Evolutionary conservation across 2,329 filamentous ascomycete genomes (phyloP), one percentile per base, ranked within the genome.

Genomic region (Clonostachys rhizophaga): DNA sequence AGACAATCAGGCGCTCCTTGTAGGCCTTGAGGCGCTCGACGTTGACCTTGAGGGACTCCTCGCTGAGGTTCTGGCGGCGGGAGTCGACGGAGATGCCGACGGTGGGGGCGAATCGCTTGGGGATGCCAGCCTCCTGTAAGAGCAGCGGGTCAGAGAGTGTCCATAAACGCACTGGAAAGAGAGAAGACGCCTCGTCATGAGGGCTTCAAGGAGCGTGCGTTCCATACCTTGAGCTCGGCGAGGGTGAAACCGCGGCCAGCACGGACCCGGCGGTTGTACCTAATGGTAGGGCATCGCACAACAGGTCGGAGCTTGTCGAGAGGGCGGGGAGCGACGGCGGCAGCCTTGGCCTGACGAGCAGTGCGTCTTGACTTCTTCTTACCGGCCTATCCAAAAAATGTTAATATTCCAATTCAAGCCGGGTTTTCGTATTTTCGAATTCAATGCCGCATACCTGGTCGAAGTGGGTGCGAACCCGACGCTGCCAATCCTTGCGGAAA

Each of bases 401-500:
- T 49, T 11, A 24, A 37, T 34, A 34, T 36, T 34, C 36, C 34
- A 34, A 42, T n/a, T 40, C 33, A 44, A 17, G 42, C 33, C 44
- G 17, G 8, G 1, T 30, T 30, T 30, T 30, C 24, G 24, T 30
- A 30, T 30, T 30, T 18, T 39, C 36, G 14, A 39, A 16, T 43
- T 16, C 33, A 46, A 44, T 41, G 50, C 55, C 55, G 55, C 70
- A 78, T 92, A 95, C 92, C 91, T 97, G 94, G 83, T 99, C 91
- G 81, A 99, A 99, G 84, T 99, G 94, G 77, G 89, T 89, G 79
- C 91, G 89, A 71, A 99, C 94, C 79, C 91, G 89, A 80, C 91
- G 89, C 79, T 97, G 91, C 94, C 94, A 99, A 84, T 99, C 91
- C 90, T 96, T 96, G 80, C 90, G 91, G 89, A 96, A 96, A 74